Percentiles rank a stretch among this genome's conserved stretches.
Conservation (phyloP, 1,284 basidiomycete species). For the Rhodotorula mucilaginosa region DNA sequence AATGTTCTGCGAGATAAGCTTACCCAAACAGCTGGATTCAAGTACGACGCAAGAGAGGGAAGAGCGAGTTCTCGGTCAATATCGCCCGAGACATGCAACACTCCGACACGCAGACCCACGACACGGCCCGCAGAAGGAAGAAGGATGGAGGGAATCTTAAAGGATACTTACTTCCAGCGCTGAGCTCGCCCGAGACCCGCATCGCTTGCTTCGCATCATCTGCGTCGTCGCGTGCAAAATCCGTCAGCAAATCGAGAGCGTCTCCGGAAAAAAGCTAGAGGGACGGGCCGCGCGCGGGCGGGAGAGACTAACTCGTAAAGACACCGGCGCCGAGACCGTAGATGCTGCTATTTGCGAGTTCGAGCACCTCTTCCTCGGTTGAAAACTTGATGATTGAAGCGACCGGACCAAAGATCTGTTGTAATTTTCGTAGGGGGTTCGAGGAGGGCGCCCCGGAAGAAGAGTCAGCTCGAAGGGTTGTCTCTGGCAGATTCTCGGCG, state of each 20-base stretch:
- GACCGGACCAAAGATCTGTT: slow-evolving; percentile 45
- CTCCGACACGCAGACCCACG: too few species aligned
- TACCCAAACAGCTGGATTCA: neutral
- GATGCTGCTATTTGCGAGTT: slow-evolving; percentile 74
- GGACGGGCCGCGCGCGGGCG: too few species aligned
- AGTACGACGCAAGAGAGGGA: too few species aligned
- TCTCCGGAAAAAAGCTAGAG: neutral
- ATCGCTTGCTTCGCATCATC: slow-evolving; percentile 80
- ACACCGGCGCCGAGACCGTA: slow-evolving; percentile 87
- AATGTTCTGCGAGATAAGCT: too few species aligned
- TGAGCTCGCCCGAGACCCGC: slow-evolving; percentile 73
- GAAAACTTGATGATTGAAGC: slow-evolving; percentile 42
- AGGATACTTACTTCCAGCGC: slow-evolving; percentile 65
- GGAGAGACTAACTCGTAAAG: slow-evolving; percentile 59
- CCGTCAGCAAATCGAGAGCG: too few species aligned
- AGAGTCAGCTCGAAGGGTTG: neutral
- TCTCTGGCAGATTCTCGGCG: neutral
- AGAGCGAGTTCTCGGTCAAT: neutral
- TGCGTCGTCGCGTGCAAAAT: neutral
- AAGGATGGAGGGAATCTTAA: neutral
- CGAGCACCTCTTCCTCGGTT: slow-evolving; percentile 58
- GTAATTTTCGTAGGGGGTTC: neutral
- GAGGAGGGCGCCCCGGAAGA: too few species aligned
- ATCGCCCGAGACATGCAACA: too few species aligned
- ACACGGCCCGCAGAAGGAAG: neutral